Percentiles rank a stretch among this genome's conserved stretches.
Evolutionary conservation across 1,284 basidiomycete species (phyloP).

Genomic region (Ceratobasidium sp.): DNA sequence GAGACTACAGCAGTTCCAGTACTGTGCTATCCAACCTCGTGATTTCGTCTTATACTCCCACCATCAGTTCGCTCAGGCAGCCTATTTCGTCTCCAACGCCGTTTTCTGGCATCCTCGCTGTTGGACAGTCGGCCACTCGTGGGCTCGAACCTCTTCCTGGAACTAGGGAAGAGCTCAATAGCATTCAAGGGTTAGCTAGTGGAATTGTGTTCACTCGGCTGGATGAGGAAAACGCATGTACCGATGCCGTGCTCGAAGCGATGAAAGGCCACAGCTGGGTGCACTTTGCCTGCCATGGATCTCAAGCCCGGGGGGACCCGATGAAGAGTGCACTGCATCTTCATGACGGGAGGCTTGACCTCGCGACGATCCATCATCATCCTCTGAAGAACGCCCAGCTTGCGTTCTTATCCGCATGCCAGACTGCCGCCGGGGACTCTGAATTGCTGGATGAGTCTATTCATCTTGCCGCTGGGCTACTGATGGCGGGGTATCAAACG

Average conservation of each 20-base stretch:
- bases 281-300: not conserved
- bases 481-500: slow-evolving; percentile 37
- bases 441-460: slow-evolving; percentile 41
- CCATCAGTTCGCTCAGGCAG: not conserved
- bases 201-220: not conserved
- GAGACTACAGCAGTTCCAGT: not conserved
- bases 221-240: not conserved
- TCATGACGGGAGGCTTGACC: not conserved
- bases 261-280: not conserved
- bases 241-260: not conserved
- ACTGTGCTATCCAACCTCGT: not conserved
- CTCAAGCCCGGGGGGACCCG: not conserved
- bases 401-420: slow-evolving; percentile 13
- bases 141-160: not conserved
- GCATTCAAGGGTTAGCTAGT: not conserved
- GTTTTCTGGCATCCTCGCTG: not conserved
- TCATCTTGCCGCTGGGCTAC: slow-evolving; percentile 40
- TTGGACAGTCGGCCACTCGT: not conserved
- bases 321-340: not conserved
- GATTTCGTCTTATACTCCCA: not conserved
- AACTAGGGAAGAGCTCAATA: not conserved
- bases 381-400: not conserved
- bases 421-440: slow-evolving; percentile 31
- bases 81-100: not conserved
- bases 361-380: not conserved